Base-by-base conservation (phyloP, 164 flowering plant genomes). In the Chimonanthus praecox region DNA sequence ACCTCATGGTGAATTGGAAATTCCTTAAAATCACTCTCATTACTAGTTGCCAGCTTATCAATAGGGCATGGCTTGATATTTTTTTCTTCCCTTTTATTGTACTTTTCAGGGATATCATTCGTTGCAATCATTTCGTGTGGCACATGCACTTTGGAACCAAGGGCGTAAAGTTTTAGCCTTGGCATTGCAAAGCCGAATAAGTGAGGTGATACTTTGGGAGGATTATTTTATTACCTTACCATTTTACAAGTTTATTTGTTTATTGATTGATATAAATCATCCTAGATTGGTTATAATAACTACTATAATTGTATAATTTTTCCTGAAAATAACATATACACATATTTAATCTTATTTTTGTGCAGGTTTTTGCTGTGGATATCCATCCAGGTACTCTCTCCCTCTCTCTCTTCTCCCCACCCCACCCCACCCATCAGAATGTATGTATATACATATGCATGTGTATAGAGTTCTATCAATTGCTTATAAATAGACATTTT, bases 351-450 rank as follows among this genome's bases (percentile, higher is more conserved):
- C 70, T 45, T 69, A 49, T 72, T 45, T 67, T 67, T 50, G 7
- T 70, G 67, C 76, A 93, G 98, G 98, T 90, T 70, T 93, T 91
- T 81, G 93, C 87, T 64, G 87, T 93, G 70, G 97, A 93, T 79
- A 93, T 93, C 71, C 98, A 93, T 78, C 98, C 98, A 78, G 98
- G 97, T 93, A 78, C 58, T 50, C 20, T 77, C 2, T 16, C 49
- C 43, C 7, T 65, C 68, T 15, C 68, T 11, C 3, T 33, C 47
- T 43, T 2, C 44, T 4, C n/a, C 33, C 33, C 33, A 33, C 33
- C 33, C 33, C 33, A 33, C 33, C 33, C 33, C 33, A 33, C 33
- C 33, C 33, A 33, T 33, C 33, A 33, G 33, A 0, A 33, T 33
- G 33, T 33, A 33, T 33, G 33, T 33, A 33, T 33, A 33, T 33